phyloP scores from a whole-genome alignment of 306 rosid species.

The Bauhinia variegata region DNA sequence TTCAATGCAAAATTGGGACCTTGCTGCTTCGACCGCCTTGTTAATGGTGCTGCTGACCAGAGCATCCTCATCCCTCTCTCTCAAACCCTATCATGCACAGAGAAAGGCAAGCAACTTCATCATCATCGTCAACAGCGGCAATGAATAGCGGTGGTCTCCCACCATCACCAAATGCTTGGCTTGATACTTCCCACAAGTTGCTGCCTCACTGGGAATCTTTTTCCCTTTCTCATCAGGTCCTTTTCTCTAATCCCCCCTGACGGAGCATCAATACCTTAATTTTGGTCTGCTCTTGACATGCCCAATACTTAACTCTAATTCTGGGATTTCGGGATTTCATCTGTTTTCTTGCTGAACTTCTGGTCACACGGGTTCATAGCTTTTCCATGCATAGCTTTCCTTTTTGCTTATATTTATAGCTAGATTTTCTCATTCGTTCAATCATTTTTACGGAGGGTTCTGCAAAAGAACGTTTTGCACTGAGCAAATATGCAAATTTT shows the following conservation, averaged over 20 bases:
- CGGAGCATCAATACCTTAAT: not conserved
- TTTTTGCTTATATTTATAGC: no score
- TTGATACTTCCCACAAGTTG: conserved; percentile 12
- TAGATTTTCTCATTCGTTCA: no score
- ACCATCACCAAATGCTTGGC: conserved; percentile 22
- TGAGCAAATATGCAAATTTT: no score
- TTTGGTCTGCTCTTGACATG: not conserved
- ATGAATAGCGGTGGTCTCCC: conserved; percentile 1
- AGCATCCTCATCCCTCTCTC: conserved; percentile 16
- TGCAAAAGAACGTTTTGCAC: no score
- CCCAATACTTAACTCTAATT: not conserved
- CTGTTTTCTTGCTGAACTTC: no score
- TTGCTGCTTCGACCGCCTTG: conserved; percentile 20
- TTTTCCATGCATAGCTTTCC: no score
- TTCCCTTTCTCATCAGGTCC: conserved; percentile 27
- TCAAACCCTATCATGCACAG: not conserved
- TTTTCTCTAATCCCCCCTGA: not conserved
- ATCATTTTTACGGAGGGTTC: no score
- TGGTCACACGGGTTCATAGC: no score
- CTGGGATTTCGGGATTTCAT: conserved; percentile 8
- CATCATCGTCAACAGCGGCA: not conserved
- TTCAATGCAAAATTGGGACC: not conserved
- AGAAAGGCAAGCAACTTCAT: not conserved
- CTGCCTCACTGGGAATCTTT: conserved; percentile 25
- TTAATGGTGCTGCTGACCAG: conserved; percentile 12